These are phyloP conservation scores for Populus deltoides DNA, from an alignment of 345 rosid species.

Conservation along the genomic window DNA sequence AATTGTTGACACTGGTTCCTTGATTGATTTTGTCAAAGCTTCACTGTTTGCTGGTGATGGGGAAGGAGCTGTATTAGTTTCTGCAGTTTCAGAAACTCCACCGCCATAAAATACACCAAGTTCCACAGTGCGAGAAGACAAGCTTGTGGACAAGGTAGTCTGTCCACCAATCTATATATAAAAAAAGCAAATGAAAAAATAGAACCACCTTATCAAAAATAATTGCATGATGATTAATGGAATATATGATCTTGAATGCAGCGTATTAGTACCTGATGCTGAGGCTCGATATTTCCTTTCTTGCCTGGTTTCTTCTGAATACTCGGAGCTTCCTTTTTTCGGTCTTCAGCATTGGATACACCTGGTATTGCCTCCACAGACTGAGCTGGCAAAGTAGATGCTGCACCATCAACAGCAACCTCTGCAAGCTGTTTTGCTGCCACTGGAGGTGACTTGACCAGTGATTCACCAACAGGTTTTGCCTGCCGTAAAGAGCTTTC, in stretches of 20 bases:
- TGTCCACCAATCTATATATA: conserved; percentile 35
- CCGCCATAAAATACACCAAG: conserved; percentile 28
- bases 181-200: conserved; percentile 8
- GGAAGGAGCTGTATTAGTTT: conserved; percentile 26
- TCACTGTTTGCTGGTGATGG: conserved; percentile 24
- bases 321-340: conserved; percentile 38
- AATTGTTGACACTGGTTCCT: conserved; percentile 24
- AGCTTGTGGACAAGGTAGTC: conserved; percentile 17
- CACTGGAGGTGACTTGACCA: conserved; percentile 21
- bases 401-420: conserved; percentile 20
- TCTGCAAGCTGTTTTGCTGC: conserved; percentile 30
- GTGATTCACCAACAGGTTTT: conserved; percentile 38
- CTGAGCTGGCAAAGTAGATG: conserved; percentile 15
- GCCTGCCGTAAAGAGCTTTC: conserved; percentile 36
- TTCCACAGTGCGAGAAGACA: conserved; percentile 27
- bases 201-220: not conserved
- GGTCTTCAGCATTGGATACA: conserved; percentile 28
- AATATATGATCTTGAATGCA: not conserved
- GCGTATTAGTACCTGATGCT: conserved; percentile 42
- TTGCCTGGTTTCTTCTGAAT: conserved; percentile 42
- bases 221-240: not conserved
- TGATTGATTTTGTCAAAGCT: conserved; percentile 18
- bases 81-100: conserved; percentile 32
- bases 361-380: conserved; percentile 31
- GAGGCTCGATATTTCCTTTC: conserved; percentile 37